These are phyloP conservation scores for Laetiporus sulphureus DNA, from an alignment of 1,284 basidiomycete species.

Conservation along the genomic window DNA sequence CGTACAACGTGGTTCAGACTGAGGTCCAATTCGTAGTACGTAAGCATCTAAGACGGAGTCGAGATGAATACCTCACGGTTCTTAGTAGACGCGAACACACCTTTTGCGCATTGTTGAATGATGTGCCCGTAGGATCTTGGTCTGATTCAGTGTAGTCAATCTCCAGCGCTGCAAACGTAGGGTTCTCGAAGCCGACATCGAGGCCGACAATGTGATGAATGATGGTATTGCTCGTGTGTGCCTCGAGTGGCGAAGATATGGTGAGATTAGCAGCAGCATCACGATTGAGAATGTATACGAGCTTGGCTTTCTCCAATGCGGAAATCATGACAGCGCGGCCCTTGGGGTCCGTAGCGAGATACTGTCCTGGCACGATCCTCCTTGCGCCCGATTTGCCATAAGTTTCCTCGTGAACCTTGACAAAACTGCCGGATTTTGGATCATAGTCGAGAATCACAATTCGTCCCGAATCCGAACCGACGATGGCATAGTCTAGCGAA, in stretches of 20 bases:
- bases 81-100: constrained; percentile 33
- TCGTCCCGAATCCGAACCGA: constrained; percentile 92
- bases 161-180: constrained; percentile 89
- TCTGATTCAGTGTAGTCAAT: constrained; percentile 92
- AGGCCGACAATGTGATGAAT: constrained; percentile 90
- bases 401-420: constrained; percentile 92
- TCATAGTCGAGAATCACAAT: constrained; percentile 93
- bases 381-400: constrained; percentile 90
- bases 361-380: constrained; percentile 92
- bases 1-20: constrained; percentile 95
- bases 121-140: constrained; percentile 88
- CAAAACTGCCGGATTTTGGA: constrained; percentile 76
- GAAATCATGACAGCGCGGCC: constrained; percentile 90
- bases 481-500: constrained; percentile 86
- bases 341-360: constrained; percentile 90
- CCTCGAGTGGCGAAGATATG: constrained; percentile 92
- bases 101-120: constrained; percentile 85
- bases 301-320: constrained; percentile 85
- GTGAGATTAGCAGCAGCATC: constrained; percentile 94
- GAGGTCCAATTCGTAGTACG: constrained; percentile 94
- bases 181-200: constrained; percentile 96
- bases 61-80: background rate
- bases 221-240: constrained; percentile 88
- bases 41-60: constrained; percentile 64
- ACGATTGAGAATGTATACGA: constrained; percentile 90